These are phyloP conservation scores for Tricholoma matsutake DNA, from an alignment of 768 basidiomycete genomes.

Conservation along the genomic window DNA sequence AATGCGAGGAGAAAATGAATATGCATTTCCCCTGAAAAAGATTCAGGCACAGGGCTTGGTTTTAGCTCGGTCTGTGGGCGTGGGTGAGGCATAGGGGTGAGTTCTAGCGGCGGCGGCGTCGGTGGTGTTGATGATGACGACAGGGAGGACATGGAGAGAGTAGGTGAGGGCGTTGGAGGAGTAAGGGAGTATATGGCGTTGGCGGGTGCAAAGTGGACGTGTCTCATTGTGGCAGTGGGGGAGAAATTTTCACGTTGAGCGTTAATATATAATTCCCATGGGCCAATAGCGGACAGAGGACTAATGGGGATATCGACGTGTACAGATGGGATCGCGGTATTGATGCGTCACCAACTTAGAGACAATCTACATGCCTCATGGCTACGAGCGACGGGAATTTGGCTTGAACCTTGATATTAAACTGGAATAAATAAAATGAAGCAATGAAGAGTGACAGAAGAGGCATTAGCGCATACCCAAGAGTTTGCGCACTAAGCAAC, in stretches of 20 bases:
- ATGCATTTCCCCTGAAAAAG: slow-evolving; percentile 29
- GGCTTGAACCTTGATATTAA: slow-evolving; percentile 5
- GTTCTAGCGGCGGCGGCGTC: slow-evolving; percentile 33
- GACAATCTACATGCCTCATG: not conserved
- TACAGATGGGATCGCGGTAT: not conserved
- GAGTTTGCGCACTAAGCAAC: not conserved
- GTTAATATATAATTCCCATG: not conserved
- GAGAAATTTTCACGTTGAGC: not conserved
- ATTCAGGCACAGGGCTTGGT: slow-evolving; percentile 22
- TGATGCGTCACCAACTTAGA: not conserved
- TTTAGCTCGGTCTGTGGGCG: slow-evolving; percentile 17
- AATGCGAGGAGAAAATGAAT: slow-evolving; percentile 43
- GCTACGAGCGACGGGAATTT: not conserved
- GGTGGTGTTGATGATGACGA: slow-evolving; percentile 33
- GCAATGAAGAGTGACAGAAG: no score
- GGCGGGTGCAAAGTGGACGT: slow-evolving; percentile 40
- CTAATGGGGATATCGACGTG: not conserved
- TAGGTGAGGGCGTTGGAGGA: slow-evolving; percentile 36
- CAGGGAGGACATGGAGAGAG: slow-evolving; percentile 33
- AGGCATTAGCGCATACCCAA: not conserved
- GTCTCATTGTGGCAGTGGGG: slow-evolving; percentile 27
- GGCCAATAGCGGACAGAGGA: not conserved
- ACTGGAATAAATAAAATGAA: not conserved
- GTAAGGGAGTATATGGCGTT: slow-evolving; percentile 35
- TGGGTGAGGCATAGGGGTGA: slow-evolving; percentile 32